These are phyloP conservation scores for Hymenoscyphus linearis DNA, from an alignment of 2,329 filamentous ascomycete genomes.

Conservation along the genomic window DNA sequence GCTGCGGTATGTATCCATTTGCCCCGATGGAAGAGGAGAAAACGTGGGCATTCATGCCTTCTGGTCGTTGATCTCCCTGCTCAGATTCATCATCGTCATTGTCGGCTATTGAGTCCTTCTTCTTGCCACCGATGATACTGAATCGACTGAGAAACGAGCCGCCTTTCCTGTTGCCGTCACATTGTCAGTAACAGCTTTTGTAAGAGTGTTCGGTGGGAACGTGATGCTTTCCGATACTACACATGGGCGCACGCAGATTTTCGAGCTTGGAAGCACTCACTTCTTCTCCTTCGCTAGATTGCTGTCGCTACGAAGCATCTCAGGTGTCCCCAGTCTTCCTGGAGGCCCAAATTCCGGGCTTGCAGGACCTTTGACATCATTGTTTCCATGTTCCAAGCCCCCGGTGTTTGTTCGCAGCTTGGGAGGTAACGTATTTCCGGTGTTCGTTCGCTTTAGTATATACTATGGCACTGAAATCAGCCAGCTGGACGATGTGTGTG, in stretches of 20 bases:
- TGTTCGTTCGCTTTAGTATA: conserved; percentile 63
- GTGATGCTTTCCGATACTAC: neutral
- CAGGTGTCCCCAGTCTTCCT: conserved; percentile 35
- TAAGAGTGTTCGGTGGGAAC: neutral
- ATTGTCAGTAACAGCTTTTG: conserved; percentile 6
- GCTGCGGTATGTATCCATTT: conserved; percentile 72
- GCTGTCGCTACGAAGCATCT: conserved; percentile 26
- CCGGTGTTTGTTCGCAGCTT: conserved; percentile 42
- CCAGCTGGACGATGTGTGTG: conserved; percentile 3
- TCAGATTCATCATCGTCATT: conserved; percentile 62
- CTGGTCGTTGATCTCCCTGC: conserved; percentile 59
- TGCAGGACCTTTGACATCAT: conserved; percentile 21
- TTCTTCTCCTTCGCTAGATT: conserved; percentile 54
- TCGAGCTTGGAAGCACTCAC: conserved; percentile 40
- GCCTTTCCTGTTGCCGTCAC: conserved; percentile 58
- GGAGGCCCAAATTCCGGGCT: conserved; percentile 23
- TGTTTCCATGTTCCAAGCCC: conserved; percentile 45
- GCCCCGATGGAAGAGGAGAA: conserved; percentile 70
- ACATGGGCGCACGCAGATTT: neutral
- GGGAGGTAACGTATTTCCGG: conserved; percentile 50
- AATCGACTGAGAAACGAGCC: conserved; percentile 84
- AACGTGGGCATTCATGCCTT: conserved; percentile 77
- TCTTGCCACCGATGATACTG: conserved; percentile 69
- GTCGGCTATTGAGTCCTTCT: conserved; percentile 53
- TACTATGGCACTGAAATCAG: conserved; percentile 35